Evolutionary conservation across 2,329 filamentous ascomycete genomes (phyloP), one percentile per base, ranked within the genome.

Genomic region (Coleophoma eucalyptorum): DNA sequence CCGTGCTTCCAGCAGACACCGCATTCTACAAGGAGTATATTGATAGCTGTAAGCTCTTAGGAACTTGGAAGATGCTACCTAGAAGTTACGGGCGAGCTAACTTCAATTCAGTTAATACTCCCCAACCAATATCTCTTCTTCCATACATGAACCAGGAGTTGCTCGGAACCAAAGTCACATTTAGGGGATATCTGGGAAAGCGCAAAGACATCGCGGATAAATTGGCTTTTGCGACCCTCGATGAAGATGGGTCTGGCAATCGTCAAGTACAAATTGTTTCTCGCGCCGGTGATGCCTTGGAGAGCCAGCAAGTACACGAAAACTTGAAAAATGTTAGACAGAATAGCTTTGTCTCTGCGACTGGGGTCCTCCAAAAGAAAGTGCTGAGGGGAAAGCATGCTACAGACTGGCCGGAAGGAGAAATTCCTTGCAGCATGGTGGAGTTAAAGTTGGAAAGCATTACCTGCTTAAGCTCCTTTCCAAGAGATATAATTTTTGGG

Each of bases 401-500:
- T 42, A 42, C 47, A 15, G 21, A 46, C 20, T 41, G 43, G 21
- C 42, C 18, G 49, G 37, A 44, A 19, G 46, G 42, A 43, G 32
- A 37, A 21, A 48, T 33, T 13, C 50, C 50, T 52, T 18, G 48
- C 16, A 20, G 50, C 40, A 34, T 58, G 26, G 35, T 83, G 52
- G 86, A 91, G 58, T 68, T 94, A 46, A 73, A 77, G 5, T 68
- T 91, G 16, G 71, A 78, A 43, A 75, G 77, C 3, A 77, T 96
- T 8, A 73, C 81, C 41, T 77, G 81, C 46, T 76, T 97, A 4
- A 93, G 93, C 59, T 71, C 78, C 0, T 90, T 95, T 49, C 83
- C 88, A 0, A 80, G 80, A 41, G 82, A 92, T 55, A 83, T 96
- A 50, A 85, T 94, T 52, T 82, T 95, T 55, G 88, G 86, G 2